Evolutionary conservation across 768 basidiomycete species (phyloP), one percentile per base, ranked within the genome.

Genomic region (Lactarius indigo): DNA sequence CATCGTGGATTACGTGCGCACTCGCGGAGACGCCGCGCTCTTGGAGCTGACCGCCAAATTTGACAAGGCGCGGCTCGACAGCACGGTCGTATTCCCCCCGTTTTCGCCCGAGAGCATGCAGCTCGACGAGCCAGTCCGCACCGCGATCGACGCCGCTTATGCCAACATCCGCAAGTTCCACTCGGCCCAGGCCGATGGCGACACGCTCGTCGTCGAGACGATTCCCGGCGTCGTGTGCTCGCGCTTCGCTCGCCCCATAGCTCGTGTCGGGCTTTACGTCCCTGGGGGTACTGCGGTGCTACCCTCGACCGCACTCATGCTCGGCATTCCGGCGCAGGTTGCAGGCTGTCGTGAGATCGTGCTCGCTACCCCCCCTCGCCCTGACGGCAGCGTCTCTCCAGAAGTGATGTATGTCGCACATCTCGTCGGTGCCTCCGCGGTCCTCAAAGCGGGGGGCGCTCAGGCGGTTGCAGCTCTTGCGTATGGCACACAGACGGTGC

Each of bases 161-260:
- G 81, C 80, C 66, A 99, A 99, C 76, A 91, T 99, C 74, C 84
- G 83, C 77, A 89, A 87, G 73, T 98, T 98, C 83, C 96, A 97
- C 76, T 84, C 84, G 26, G 95, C 94, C 7, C 96, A 98, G 78
- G 79, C 85, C n/a, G 86, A 88, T 68, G 82, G 82, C 57, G 80
- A 83, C 59, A 79, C 85, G 28, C 82, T 99, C 54, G 81, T 85
- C 7, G 94, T 99, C 8, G 94, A 98, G 78, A 98, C 97, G 13
- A 98, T 94, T 93, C 96, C 97, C 8, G 97, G 97, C 12, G 96
- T 99, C 54, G 88, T 93, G 2, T 98, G 97, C 78, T 90, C 94
- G 58, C 88, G 97, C 47, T 97, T 98, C 76, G 90, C 94, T 2
- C 87, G 95, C 55, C 90, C 97, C n/a, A 95, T 99, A 72, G 88